A percentile compares a stretch with the other conserved stretches of the same genome.
These are phyloP conservation scores for Sporothrix phasma DNA, from an alignment of 2,329 filamentous ascomycete genomes.

Conservation along the genomic window DNA sequence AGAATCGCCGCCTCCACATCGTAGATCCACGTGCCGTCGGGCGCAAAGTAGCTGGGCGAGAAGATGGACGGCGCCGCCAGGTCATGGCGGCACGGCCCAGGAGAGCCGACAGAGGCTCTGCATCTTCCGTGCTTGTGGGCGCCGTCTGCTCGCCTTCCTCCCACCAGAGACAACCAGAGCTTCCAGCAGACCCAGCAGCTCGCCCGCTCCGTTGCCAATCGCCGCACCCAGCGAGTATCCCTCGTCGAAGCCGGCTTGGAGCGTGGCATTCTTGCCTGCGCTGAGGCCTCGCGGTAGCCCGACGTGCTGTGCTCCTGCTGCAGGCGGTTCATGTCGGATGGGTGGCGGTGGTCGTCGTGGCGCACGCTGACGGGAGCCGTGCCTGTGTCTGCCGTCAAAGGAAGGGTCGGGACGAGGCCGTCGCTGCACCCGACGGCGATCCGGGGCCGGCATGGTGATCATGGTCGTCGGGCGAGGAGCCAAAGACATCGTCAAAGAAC, in stretches of 20 bases:
- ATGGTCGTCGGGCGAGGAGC: background rate
- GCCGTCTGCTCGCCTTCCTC: constrained; percentile 16
- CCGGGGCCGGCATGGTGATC: background rate
- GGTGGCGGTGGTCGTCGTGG: constrained; percentile 26
- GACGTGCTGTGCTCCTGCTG: constrained; percentile 69
- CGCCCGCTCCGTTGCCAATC: constrained; percentile 64
- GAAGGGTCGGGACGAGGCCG: background rate
- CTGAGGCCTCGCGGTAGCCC: constrained; percentile 87
- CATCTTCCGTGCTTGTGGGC: background rate
- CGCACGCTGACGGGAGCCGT: background rate
- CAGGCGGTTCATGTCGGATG: constrained; percentile 61
- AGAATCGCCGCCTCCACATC: constrained; percentile 33
- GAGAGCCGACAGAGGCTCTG: constrained; percentile 22
- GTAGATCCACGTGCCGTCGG: constrained; percentile 64
- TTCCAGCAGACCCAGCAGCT: constrained; percentile 67
- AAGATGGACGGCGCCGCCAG: constrained; percentile 55
- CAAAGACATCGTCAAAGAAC: constrained; percentile 21
- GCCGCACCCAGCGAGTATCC: constrained; percentile 78
- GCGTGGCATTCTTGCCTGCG: constrained; percentile 59
- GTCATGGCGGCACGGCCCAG: constrained; percentile 46
- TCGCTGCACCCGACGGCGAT: background rate
- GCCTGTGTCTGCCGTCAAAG: background rate
- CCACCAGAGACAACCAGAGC: constrained; percentile 47
- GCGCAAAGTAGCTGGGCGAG: constrained; percentile 53
- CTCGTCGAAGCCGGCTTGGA: constrained; percentile 86